Evolutionary conservation across 2,329 filamentous ascomycete species (phyloP).

Genomic region (Curvularia lunata): DNA sequence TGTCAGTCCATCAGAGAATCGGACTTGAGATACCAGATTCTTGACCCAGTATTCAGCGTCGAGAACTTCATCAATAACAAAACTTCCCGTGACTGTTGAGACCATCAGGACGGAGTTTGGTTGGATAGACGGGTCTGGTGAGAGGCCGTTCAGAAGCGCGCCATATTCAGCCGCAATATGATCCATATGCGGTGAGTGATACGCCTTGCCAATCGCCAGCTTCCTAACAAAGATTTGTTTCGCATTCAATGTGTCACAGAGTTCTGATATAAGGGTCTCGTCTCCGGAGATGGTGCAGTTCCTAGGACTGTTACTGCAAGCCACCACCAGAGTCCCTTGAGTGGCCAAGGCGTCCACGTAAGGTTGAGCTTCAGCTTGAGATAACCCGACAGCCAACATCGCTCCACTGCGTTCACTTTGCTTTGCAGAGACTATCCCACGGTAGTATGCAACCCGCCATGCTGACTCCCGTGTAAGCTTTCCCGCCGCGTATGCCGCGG

Average conservation of each 20-base stretch:
- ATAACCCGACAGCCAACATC: constrained; percentile 16
- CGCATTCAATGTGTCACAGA: constrained; percentile 7
- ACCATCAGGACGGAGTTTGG: background rate
- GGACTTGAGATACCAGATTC: constrained; percentile 14
- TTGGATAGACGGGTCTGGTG: background rate
- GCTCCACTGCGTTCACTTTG: background rate
- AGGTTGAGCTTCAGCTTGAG: background rate
- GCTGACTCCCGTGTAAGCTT: constrained; percentile 23
- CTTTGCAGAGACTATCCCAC: constrained; percentile 17
- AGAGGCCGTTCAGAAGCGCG: background rate
- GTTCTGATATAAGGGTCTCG: constrained; percentile 55
- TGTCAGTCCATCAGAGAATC: constrained; percentile 1
- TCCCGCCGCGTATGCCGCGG: constrained; percentile 47
- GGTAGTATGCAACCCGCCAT: constrained; percentile 29
- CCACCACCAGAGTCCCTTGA: constrained; percentile 1
- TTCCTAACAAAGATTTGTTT: constrained; percentile 20
- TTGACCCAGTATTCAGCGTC: constrained; percentile 8
- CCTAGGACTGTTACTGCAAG: constrained; percentile 5
- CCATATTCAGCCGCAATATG: constrained; percentile 10
- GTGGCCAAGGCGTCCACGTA: background rate
- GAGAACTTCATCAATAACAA: background rate
- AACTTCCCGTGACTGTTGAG: constrained; percentile 2
- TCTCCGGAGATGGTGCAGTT: constrained; percentile 19
- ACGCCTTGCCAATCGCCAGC: constrained; percentile 50
- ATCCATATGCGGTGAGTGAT: constrained; percentile 46